These are phyloP conservation scores for Quercus wislizeni DNA, from an alignment of 306 rosid species.

Conservation along the genomic window DNA sequence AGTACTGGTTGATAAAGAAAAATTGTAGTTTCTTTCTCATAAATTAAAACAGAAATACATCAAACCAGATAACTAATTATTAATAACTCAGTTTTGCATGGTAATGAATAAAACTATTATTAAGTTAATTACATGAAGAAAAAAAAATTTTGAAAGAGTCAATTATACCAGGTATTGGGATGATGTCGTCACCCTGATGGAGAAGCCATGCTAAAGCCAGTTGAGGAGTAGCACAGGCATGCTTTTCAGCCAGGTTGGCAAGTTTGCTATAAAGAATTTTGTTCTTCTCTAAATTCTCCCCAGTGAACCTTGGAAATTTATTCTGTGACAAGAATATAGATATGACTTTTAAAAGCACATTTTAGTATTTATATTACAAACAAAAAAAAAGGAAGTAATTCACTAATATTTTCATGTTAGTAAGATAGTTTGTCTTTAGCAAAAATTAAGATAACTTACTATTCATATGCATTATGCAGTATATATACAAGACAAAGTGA, in stretches of 20 bases:
- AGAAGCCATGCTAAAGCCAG: constrained; percentile 75
- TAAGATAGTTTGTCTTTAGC: too few species aligned
- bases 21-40: not conserved
- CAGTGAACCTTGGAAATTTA: constrained; percentile 62
- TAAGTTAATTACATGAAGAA: not conserved
- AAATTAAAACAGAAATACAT: not conserved
- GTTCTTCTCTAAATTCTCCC: constrained; percentile 68
- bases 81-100: not conserved
- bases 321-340: constrained; percentile 27
- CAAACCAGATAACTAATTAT: not conserved
- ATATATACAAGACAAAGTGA: not conserved
- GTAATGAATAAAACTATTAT: not conserved
- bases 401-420: too few species aligned
- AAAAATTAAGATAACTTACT: too few species aligned
- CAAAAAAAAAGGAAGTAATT: too few species aligned
- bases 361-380: too few species aligned
- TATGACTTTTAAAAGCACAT: constrained; percentile 8
- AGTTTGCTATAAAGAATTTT: constrained; percentile 41
- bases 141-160: not conserved
- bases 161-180: constrained; percentile 69
- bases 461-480: not conserved
- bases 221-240: constrained; percentile 57
- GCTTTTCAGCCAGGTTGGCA: constrained; percentile 44
- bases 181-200: constrained; percentile 54
- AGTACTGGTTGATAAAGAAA: not conserved